Evolutionary conservation across 352 stramenopile genomes (phyloP), one percentile per base, ranked within the genome.

Genomic region (Pythium myriotylum): DNA sequence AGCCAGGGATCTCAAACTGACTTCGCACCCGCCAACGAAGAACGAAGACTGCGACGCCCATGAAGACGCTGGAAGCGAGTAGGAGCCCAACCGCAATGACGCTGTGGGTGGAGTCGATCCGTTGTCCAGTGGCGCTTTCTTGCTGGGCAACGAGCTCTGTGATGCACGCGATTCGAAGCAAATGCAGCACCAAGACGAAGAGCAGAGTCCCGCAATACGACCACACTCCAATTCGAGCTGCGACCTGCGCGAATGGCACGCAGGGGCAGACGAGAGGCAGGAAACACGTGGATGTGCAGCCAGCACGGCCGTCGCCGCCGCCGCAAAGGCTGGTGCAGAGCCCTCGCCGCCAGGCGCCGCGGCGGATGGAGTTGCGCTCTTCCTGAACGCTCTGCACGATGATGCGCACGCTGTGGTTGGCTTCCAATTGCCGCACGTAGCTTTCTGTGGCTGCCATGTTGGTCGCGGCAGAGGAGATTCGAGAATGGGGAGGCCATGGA

Each of bases 371-470:
- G 41, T 59, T 65, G 40, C 50, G 43, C 41, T 70, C 62, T 3
- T 70, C 40, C 13, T 49, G 54, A 33, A 58, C 27, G 55, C 49
- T 62, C 27, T 56, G 55, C 14, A 70, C 55, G 45, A 65, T 70
- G 41, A 70, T 65, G 4, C 54, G 55, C n/a, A 70, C 55, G 22
- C 42, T 70, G 62, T 65, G 43, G 22, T 12, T 29, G 4, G 23
- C 54, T 23, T 65, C 42, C 14, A 70, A 29, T 23, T 62, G 62
- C 42, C 59, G 55, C 14, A 65, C 55, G 37, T 62, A 65, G 23
- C 47, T 49, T 23, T 58, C 39, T 7, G 49, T n/a, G 22, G 46
- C 2, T 33, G 33, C 50, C 23, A 17, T 8, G 4, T 10, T 17
- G 9, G 33, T 39, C 51, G 33, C 32, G 45, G 50, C 6, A 13